phyloP scores from a whole-genome alignment of 495 filamentous ascomycete species.

The Hypoxylon perforatum region DNA sequence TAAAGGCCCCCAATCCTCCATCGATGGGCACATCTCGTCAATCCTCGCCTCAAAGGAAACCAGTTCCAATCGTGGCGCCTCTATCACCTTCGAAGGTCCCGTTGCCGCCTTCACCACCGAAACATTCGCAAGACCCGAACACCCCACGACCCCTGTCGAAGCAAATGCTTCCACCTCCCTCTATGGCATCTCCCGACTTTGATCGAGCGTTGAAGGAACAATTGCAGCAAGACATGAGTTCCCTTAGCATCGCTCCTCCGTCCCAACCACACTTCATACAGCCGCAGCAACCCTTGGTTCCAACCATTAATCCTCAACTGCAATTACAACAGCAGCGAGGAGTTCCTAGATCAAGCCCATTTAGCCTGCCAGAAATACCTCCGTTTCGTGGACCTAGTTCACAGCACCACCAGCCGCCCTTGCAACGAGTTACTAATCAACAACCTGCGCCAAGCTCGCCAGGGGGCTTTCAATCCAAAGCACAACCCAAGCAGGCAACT shows the following conservation, averaged over 20 bases:
- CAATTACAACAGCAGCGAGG: constrained; percentile 35
- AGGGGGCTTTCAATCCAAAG: constrained; percentile 42
- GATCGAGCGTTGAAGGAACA: constrained; percentile 69
- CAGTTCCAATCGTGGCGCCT: constrained; percentile 54
- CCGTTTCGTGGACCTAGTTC: constrained; percentile 61
- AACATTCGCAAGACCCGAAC: constrained; percentile 49
- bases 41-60: constrained; percentile 69
- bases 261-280: constrained; percentile 20
- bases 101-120: constrained; percentile 67
- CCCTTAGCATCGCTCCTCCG: constrained; percentile 49
- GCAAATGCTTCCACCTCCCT: constrained; percentile 47
- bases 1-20: constrained; percentile 48
- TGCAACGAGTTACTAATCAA: constrained; percentile 50
- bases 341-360: constrained; percentile 44
- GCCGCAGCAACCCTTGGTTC: constrained; percentile 40
- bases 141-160: constrained; percentile 59
- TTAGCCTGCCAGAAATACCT: constrained; percentile 64
- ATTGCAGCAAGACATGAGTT: constrained; percentile 68
- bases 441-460: constrained; percentile 39
- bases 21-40: constrained; percentile 52
- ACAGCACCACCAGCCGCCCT: constrained; percentile 36
- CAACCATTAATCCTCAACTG: constrained; percentile 32
- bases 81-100: constrained; percentile 71
- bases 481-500: constrained; percentile 36
- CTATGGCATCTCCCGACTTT: constrained; percentile 64